Evolutionary conservation across 2,329 filamentous ascomycete species (phyloP).

Genomic region (Fusarium pininemorale): DNA sequence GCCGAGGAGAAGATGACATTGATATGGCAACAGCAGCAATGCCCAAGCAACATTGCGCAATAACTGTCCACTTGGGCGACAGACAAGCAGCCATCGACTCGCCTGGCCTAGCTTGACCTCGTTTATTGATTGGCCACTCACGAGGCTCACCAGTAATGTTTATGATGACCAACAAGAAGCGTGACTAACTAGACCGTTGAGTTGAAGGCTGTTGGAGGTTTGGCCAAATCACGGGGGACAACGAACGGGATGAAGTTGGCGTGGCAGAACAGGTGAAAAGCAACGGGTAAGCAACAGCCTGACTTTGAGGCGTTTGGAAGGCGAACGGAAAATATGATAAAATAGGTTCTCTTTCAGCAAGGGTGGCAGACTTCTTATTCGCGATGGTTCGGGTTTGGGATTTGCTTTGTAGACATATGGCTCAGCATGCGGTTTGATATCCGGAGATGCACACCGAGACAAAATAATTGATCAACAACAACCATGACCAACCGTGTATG

Average conservation of each 20-base stretch:
- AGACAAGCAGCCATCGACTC: conserved; percentile 7
- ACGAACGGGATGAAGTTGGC: neutral
- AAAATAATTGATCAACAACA: conserved; percentile 30
- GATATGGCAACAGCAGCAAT: neutral
- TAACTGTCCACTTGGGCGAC: conserved; percentile 1
- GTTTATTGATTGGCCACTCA: neutral
- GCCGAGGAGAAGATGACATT: neutral
- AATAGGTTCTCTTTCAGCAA: conserved; percentile 8
- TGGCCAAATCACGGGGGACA: neutral
- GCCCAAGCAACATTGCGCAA: neutral
- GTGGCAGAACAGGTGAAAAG: neutral
- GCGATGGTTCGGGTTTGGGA: conserved; percentile 25
- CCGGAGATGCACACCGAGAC: conserved; percentile 19
- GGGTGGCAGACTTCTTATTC: conserved; percentile 26
- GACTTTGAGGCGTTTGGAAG: conserved; percentile 18
- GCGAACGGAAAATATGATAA: neutral
- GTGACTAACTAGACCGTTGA: neutral
- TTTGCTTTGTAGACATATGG: conserved; percentile 35
- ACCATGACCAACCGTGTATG: neutral
- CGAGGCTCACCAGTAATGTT: neutral
- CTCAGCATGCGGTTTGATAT: conserved; percentile 32
- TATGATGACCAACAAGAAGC: neutral
- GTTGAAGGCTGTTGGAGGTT: neutral
- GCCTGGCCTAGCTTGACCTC: neutral
- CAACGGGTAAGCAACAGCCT: conserved; percentile 6